Evolutionary conservation across 805 yeast species (phyloP).

Genomic region (Yarrowia deformans): DNA sequence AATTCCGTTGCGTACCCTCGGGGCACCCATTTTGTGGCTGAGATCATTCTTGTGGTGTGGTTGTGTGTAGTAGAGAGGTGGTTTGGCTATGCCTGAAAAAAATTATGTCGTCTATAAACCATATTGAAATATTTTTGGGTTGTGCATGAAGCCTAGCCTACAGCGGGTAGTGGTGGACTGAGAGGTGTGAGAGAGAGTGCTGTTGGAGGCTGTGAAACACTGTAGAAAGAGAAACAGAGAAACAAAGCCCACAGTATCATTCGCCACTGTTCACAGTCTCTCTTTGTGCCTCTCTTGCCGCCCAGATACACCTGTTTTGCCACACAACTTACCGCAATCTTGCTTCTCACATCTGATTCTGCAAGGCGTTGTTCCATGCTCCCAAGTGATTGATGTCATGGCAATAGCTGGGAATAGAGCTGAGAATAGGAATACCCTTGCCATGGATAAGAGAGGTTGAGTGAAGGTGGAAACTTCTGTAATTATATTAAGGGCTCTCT

Average conservation of each 20-base stretch:
- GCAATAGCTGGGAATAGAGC: no score
- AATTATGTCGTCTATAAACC: slow-evolving; percentile 22
- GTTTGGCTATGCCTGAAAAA: slow-evolving; percentile 25
- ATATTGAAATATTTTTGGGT: slow-evolving; percentile 34
- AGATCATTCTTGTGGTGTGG: slow-evolving; percentile 63
- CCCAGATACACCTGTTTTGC: neutral
- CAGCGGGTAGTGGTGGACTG: no score
- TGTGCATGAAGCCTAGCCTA: neutral
- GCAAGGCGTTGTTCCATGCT: slow-evolving; percentile 4
- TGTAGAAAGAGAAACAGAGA: no score
- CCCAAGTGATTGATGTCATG: no score
- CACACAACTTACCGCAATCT: slow-evolving; percentile 1
- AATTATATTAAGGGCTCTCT: no score
- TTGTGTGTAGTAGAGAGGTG: slow-evolving; percentile 3
- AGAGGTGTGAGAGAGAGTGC: no score
- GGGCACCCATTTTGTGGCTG: slow-evolving; percentile 95
- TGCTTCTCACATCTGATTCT: slow-evolving; percentile 30
- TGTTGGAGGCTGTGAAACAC: no score
- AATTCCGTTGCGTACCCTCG: slow-evolving; percentile 93
- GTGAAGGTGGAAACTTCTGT: no score
- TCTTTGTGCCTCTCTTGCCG: neutral
- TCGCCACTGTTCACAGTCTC: neutral
- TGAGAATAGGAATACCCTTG: no score
- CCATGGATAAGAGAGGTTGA: no score
- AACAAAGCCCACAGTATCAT: no score